Conservation (phyloP, 2,329 filamentous ascomycete genomes). For the Xylariaceae sp. region DNA sequence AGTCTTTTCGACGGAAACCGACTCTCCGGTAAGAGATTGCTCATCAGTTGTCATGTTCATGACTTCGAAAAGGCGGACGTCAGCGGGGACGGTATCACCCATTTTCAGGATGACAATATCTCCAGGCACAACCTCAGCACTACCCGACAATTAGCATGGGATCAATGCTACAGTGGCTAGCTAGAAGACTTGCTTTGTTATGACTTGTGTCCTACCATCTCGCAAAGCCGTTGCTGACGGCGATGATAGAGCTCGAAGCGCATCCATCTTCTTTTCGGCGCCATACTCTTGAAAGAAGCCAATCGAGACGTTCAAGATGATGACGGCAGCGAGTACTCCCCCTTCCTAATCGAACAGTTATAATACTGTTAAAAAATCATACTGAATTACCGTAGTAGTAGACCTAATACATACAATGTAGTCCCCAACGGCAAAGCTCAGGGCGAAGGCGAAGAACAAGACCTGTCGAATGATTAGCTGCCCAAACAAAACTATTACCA, state of each 20-base stretch:
- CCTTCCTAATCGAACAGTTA: no score
- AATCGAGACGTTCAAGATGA: slow-evolving; percentile 64
- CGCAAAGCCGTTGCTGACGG: slow-evolving; percentile 60
- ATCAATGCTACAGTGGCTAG: slow-evolving; percentile 10
- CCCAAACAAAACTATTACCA: neutral
- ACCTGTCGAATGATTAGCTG: slow-evolving; percentile 55
- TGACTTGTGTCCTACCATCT: slow-evolving; percentile 53
- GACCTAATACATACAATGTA: no score
- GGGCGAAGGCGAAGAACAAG: slow-evolving; percentile 71
- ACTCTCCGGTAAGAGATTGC: slow-evolving; percentile 72
- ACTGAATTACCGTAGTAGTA: no score
- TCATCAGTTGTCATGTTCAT: slow-evolving; percentile 81
- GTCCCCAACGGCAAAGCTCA: slow-evolving; percentile 63
- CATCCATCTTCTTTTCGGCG: slow-evolving; percentile 64
- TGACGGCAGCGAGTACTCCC: slow-evolving; percentile 63
- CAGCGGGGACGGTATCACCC: slow-evolving; percentile 71
- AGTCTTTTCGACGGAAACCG: slow-evolving; percentile 65
- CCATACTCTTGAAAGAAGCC: slow-evolving; percentile 63
- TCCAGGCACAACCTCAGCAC: slow-evolving; percentile 64
- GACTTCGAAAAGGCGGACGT: slow-evolving; percentile 64
- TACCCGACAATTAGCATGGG: slow-evolving; percentile 30
- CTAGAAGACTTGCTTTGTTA: slow-evolving; percentile 49
- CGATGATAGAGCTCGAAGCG: slow-evolving; percentile 56
- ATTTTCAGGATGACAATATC: slow-evolving; percentile 65
- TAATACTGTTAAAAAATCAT: no score